These are phyloP conservation scores for Raffaelea ambrosiae DNA, from an alignment of 2,329 filamentous ascomycete species.

Conservation along the genomic window DNA sequence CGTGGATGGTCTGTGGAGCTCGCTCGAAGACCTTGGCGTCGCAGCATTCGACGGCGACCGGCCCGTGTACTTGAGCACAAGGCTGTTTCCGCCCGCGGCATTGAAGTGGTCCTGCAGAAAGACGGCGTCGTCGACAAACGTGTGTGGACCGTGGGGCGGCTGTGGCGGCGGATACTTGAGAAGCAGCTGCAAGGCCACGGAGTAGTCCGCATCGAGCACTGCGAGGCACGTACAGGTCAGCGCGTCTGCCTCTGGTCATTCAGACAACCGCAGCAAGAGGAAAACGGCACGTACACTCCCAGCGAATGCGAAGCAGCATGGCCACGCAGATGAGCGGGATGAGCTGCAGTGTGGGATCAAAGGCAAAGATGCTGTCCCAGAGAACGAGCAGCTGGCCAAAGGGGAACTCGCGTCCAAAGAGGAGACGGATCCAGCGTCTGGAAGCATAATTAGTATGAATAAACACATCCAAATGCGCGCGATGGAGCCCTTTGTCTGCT, in stretches of 20 bases:
- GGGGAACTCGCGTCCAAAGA: conserved; percentile 89
- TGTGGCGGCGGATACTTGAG: conserved; percentile 71
- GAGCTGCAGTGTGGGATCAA: conserved; percentile 70
- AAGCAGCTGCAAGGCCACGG: conserved; percentile 70
- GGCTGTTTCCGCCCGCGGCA: conserved; percentile 49
- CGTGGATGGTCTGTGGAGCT: conserved; percentile 7
- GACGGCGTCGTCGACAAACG: conserved; percentile 78
- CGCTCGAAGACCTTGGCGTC: neutral
- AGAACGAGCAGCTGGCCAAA: conserved; percentile 76
- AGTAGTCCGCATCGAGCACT: conserved; percentile 86
- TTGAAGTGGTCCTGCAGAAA: conserved; percentile 61
- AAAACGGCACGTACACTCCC: conserved; percentile 57
- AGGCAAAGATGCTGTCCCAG: conserved; percentile 87
- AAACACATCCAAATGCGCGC: neutral
- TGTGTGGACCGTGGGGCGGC: conserved; percentile 57
- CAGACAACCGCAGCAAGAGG: neutral
- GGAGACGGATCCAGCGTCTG: conserved; percentile 84
- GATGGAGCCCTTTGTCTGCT: neutral
- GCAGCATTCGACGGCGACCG: conserved; percentile 20
- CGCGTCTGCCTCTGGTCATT: neutral
- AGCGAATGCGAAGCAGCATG: conserved; percentile 87
- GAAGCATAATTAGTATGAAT: neutral
- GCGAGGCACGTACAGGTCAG: conserved; percentile 44
- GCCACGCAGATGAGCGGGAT: conserved; percentile 88
- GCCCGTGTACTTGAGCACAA: conserved; percentile 65